Conservation (phyloP, 73 alveolate genomes). For the Stentor roeselii region DNA sequence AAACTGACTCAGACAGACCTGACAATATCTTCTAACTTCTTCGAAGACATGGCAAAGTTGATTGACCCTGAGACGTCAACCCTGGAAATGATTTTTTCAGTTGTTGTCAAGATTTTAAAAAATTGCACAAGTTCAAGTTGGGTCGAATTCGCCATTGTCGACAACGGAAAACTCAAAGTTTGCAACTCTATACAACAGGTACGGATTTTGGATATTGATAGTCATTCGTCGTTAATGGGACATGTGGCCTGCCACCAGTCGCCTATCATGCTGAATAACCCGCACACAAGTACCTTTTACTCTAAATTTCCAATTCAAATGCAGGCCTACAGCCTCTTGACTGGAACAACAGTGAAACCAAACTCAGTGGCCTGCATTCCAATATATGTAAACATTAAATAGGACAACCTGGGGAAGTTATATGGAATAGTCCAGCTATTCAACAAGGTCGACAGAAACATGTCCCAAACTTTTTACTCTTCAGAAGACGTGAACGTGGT, state of each 20-base stretch:
- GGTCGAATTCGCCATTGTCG: neutral
- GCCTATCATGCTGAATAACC: neutral
- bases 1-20: neutral
- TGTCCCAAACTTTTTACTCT: neutral
- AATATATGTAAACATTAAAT: neutral
- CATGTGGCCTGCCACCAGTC: neutral
- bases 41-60: neutral
- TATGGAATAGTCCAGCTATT: slow-evolving; percentile 19
- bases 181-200: neutral
- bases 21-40: neutral
- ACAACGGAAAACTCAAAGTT: neutral
- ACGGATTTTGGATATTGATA: neutral
- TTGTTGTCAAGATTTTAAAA: neutral
- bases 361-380: slow-evolving; percentile 16
- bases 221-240: neutral
- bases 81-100: neutral
- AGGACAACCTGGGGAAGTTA: neutral
- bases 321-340: neutral
- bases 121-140: slow-evolving; percentile 15
- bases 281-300: slow-evolving; percentile 11
- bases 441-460: neutral
- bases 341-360: neutral
- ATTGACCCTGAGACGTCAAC: slow-evolving; percentile 18
- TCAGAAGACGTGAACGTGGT: neutral
- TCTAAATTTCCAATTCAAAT: neutral